Percentiles rank a stretch among this genome's conserved stretches.
phyloP scores from a whole-genome alignment of 192 early-diverging fungal species.

The Mortierella claussenii region DNA sequence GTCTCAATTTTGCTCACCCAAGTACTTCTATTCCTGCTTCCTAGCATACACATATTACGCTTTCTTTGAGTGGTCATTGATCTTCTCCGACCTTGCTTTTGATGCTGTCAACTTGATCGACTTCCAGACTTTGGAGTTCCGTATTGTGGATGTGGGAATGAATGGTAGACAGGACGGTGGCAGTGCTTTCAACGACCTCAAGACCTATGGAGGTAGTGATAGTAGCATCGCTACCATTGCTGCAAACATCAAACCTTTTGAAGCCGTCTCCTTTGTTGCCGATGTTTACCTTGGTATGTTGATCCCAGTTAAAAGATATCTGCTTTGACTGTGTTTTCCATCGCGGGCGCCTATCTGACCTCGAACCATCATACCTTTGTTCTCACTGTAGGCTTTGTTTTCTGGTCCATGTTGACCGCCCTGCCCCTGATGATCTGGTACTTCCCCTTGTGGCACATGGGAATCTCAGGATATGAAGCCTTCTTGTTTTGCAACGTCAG shows the following conservation, averaged over 20 bases:
- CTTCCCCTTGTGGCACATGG: constrained; percentile 89
- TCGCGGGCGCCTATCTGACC: not conserved
- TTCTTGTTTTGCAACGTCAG: constrained; percentile 71
- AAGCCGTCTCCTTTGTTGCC: constrained; percentile 60
- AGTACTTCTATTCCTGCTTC: too few relatives aligned
- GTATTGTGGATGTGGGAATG: constrained; percentile 55
- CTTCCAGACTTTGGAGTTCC: constrained; percentile 66
- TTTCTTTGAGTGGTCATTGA: constrained; percentile 87
- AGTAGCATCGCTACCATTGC: constrained; percentile 1
- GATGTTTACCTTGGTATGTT: constrained; percentile 74
- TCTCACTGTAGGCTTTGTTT: constrained; percentile 73
- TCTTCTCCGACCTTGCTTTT: constrained; percentile 80
- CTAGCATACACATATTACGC: constrained; percentile 81
- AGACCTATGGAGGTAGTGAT: constrained; percentile 45
- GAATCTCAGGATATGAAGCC: constrained; percentile 82
- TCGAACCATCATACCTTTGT: not conserved
- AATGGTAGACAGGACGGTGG: constrained; percentile 17
- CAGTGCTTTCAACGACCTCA: constrained; percentile 27
- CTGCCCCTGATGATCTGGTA: constrained; percentile 80
- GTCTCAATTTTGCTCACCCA: too few relatives aligned
- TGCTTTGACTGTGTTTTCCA: not conserved
- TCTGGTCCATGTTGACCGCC: constrained; percentile 85
- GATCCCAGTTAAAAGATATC: not conserved
- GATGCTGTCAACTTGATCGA: constrained; percentile 79
- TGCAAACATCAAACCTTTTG: constrained; percentile 29